Conservation (phyloP, 371 early-diverging fungal genomes). For the Mortierella sp. region DNA sequence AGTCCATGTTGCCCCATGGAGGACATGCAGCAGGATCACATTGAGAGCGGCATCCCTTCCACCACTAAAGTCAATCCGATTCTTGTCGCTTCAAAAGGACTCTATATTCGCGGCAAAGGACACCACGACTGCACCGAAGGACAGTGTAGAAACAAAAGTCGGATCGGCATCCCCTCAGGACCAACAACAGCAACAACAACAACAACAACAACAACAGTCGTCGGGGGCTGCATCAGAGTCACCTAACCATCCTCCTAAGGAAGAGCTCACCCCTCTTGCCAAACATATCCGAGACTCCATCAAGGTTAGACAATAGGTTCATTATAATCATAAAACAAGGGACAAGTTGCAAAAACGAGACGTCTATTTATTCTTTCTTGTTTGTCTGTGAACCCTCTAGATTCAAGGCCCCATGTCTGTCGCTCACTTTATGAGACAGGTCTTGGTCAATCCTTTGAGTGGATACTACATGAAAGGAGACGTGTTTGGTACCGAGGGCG, state of each 20-base stretch:
- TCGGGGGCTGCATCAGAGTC: not conserved
- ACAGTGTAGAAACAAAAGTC: not conserved
- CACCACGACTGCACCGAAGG: not conserved
- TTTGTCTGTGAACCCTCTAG: constrained; percentile 46
- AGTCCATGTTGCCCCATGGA: constrained; percentile 15
- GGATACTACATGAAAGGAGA: constrained; percentile 95
- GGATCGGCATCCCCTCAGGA: not conserved
- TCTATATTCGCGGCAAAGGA: not conserved
- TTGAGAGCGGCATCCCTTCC: not conserved
- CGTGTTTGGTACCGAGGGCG: constrained; percentile 94
- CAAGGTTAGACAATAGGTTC: too few relatives aligned
- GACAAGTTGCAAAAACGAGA: too few relatives aligned
- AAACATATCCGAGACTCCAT: constrained; percentile 73
- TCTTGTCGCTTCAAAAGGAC: constrained; percentile 20
- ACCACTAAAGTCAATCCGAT: constrained; percentile 4
- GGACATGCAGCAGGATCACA: constrained; percentile 14
- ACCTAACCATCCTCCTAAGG: constrained; percentile 52
- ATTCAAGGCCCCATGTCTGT: constrained; percentile 88
- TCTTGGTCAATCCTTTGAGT: constrained; percentile 86
- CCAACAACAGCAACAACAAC: too few relatives aligned
- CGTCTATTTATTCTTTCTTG: too few relatives aligned
- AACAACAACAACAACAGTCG: constrained; percentile 2
- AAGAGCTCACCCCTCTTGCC: constrained; percentile 67
- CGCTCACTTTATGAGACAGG: constrained; percentile 90
- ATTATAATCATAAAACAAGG: too few relatives aligned